Evolutionary conservation across 2,329 filamentous ascomycete genomes (phyloP), one percentile per base, ranked within the genome.

Genomic region (Acephala macrosclerotiorum): DNA sequence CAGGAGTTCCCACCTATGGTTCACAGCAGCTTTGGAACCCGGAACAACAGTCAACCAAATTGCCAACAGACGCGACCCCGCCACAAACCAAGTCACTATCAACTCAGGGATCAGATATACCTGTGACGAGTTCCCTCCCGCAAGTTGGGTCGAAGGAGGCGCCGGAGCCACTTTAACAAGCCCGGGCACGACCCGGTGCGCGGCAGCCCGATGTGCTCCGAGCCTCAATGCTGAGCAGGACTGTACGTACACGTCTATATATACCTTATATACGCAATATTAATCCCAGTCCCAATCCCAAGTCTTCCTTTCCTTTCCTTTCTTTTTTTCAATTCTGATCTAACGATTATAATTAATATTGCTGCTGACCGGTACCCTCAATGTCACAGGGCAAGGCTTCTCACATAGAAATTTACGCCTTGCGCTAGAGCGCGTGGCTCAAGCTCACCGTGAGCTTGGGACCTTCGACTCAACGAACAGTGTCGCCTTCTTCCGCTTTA

Each of bases 41-140:
- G 53, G 53, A 42, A 68, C 65, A 12, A 63, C 20, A 0, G 35
- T 38, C 12, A 55, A 61, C 20, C 18, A 20, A 25, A 61, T 61
- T 33, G 36, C 6, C 7, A 53, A 61, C 26, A 3, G 9, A 40
- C 40, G 26, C 20, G 33, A 26, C 40, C 11, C 18, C 29, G 26
- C 16, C 33, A 25, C 35, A n/a, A 45, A 45, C 22, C 6, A 35
- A 55, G n/a, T 25, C 14, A 42, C 35, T 36, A 25, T 33, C 2
- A 40, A 38, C 42, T 71, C 69, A 14, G 20, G 56, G 18, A 25
- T 74, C 2, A 60, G 64, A 18, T 77, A 77, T 64, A 67, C 68
- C n/a, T 76, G 74, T 63, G 75, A 77, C 58, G 75, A 76, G 65
- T 77, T 76, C 56, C 75, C 75, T 3, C 71, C 74, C 0, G 71